Evolutionary conservation across 2,329 filamentous ascomycete species (phyloP), one percentile per base, ranked within the genome.

Genomic region (Scedosporium boydii): DNA sequence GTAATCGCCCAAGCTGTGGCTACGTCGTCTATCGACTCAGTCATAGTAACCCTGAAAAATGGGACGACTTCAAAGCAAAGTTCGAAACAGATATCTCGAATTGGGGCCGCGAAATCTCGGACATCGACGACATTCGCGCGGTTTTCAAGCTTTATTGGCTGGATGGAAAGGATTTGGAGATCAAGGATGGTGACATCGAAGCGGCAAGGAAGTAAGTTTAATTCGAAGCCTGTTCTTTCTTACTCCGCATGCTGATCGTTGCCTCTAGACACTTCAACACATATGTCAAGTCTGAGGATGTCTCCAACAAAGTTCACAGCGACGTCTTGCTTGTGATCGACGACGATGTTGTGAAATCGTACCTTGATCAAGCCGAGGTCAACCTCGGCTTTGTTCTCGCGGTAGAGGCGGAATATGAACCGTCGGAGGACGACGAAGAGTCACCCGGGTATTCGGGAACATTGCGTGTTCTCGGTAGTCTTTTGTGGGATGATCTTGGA

Each of bases 401-500:
- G 5, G 44, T 48, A 4, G 44, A 48, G 44, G 44, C 44, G 44
- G 10, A n/a, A 7, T 48, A 66, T n/a, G 61, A 66, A 2, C 64
- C 68, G 0, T 18, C 27, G 0, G 56, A 60, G 0, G 59, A 63
- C 16, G 18, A 58, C 3, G 59, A 26, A 0, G 66, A 66, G 3
- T 61, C 65, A 1, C 67, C 65, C 1, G 68, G 69, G 0, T 70
- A 70, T 26, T 51, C 62, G 1, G 69, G 69, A 0, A 64, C 27
- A 1, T 7, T 70, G 10, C 61, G 68, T 1, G 63, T 70, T 23
- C 61, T 69, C 0, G 64, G 68, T 0, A 70, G 69, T 26, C 42
- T 70, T 0, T 3, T 70, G 1, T 70, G 68, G 68, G 68, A 70
- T 16, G 68, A 70, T 1, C 9, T 70, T 0, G 60, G 65, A 0